phyloP scores from a whole-genome alignment of 805 yeast genomes.

The Zygosaccharomyces kombuchaensis region DNA sequence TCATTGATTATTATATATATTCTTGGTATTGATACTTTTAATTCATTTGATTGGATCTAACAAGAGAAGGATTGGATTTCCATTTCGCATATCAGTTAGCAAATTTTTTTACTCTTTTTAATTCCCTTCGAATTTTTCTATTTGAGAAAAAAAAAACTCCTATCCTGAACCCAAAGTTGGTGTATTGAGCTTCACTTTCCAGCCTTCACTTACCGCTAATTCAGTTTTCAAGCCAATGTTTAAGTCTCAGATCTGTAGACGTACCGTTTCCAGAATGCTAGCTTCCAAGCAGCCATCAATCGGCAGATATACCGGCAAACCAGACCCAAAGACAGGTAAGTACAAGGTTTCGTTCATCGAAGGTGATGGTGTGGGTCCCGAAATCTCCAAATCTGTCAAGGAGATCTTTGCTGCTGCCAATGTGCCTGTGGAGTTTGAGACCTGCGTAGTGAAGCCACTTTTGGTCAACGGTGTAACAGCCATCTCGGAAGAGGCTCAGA shows the following conservation, averaged over 20 bases:
- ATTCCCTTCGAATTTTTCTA: not conserved
- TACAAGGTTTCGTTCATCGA: conserved; percentile 93
- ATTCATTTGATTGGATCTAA: not conserved
- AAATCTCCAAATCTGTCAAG: conserved; percentile 91
- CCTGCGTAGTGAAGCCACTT: conserved; percentile 92
- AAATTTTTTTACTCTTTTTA: not conserved
- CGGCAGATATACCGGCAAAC: conserved; percentile 34
- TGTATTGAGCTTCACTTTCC: not conserved
- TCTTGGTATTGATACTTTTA: not conserved
- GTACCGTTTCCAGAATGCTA: conserved; percentile 19
- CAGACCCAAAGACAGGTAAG: conserved; percentile 61
- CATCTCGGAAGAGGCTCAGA: conserved; percentile 87
- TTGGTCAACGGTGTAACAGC: conserved; percentile 90
- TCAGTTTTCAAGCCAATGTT: conserved; percentile 12
- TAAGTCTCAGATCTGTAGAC: conserved; percentile 22
- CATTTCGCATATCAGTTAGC: not conserved
- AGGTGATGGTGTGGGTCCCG: conserved; percentile 98
- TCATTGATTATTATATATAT: not conserved
- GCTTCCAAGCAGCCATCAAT: conserved; percentile 32
- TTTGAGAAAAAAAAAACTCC: not conserved
- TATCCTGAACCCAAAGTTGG: not conserved
- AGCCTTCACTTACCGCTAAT: not conserved
- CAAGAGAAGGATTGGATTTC: not conserved
- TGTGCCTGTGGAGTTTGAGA: conserved; percentile 96
- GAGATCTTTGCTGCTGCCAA: conserved; percentile 89